Percentiles rank a stretch among this genome's conserved stretches.
Evolutionary conservation across 2,329 filamentous ascomycete genomes (phyloP).

Genomic region (Ophiocordyceps camponoti-saundersi): DNA sequence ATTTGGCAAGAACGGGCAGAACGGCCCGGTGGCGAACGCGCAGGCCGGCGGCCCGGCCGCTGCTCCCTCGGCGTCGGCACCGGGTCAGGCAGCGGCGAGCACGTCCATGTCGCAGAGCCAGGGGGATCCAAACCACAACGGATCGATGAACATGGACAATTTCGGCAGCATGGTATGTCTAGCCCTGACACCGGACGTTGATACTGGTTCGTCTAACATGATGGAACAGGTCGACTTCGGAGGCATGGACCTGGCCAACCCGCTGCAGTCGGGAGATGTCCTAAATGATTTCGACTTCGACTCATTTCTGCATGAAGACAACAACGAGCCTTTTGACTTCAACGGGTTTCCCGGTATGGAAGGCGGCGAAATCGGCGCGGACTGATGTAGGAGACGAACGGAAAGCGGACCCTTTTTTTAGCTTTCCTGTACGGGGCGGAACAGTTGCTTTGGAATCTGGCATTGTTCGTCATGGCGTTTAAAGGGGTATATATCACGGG

Average conservation of each 20-base stretch:
- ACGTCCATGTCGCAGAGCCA: constrained; percentile 23
- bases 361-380: constrained; percentile 38
- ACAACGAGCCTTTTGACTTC: constrained; percentile 36
- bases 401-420: constrained; percentile 9
- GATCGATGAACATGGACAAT: constrained; percentile 26
- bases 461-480: constrained; percentile 23
- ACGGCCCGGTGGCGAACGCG: constrained; percentile 11
- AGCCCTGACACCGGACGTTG: background rate
- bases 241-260: constrained; percentile 37
- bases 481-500: constrained; percentile 21
- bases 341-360: constrained; percentile 35
- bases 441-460: constrained; percentile 17
- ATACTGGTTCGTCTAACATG: background rate
- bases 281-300: constrained; percentile 52
- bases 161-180: constrained; percentile 24
- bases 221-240: constrained; percentile 24
- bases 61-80: constrained; percentile 12
- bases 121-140: constrained; percentile 29
- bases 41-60: constrained; percentile 12
- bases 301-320: constrained; percentile 45
- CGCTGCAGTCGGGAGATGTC: constrained; percentile 35
- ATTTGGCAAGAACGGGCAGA: constrained; percentile 22
- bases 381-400: constrained; percentile 17
- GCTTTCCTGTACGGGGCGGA: constrained; percentile 10
- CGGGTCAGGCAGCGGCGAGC: constrained; percentile 19